Evolutionary conservation across 257 asterid genomes (phyloP).

Genomic region (Linaria vulgaris): DNA sequence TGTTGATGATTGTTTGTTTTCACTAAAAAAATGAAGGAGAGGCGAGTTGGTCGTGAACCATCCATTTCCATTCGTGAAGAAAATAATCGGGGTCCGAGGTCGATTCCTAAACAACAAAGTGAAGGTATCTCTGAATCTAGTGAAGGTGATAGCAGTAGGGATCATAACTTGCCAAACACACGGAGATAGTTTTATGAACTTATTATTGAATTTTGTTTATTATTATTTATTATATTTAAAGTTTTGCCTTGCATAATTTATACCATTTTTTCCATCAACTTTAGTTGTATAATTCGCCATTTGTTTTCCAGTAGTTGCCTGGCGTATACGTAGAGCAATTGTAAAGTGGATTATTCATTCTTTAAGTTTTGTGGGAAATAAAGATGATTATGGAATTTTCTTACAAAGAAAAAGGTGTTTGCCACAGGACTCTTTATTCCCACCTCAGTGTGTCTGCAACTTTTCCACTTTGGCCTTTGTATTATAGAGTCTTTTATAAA

Average conservation of each 20-base stretch:
- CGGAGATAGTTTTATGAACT: conserved; percentile 36
- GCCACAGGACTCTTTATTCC: conserved; percentile 14
- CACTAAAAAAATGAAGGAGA: conserved; percentile 50
- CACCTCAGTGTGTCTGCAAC: not conserved
- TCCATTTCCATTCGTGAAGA: conserved; percentile 47
- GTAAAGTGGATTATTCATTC: conserved; percentile 35
- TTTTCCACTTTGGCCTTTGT: conserved; percentile 5
- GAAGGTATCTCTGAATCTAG: conserved; percentile 46
- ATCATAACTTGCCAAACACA: conserved; percentile 38
- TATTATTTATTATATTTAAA: conserved; percentile 8
- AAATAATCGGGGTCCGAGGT: conserved; percentile 33
- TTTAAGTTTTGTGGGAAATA: conserved; percentile 27
- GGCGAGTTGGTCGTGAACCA: conserved; percentile 44
- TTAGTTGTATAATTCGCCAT: not conserved
- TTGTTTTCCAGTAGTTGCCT: conserved; percentile 21
- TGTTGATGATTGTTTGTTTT: conserved; percentile 11
- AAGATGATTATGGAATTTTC: conserved; percentile 25
- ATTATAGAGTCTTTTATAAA: not conserved
- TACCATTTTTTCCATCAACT: conserved; percentile 14
- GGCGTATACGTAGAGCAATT: conserved; percentile 23
- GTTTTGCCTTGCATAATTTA: conserved; percentile 17
- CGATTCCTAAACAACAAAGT: conserved; percentile 34
- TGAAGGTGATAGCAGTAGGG: conserved; percentile 47
- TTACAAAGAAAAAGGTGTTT: not conserved
- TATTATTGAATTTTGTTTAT: conserved; percentile 20